Evolutionary conservation across 768 basidiomycete species (phyloP).

Genomic region (Candolleomyces efflorescens): DNA sequence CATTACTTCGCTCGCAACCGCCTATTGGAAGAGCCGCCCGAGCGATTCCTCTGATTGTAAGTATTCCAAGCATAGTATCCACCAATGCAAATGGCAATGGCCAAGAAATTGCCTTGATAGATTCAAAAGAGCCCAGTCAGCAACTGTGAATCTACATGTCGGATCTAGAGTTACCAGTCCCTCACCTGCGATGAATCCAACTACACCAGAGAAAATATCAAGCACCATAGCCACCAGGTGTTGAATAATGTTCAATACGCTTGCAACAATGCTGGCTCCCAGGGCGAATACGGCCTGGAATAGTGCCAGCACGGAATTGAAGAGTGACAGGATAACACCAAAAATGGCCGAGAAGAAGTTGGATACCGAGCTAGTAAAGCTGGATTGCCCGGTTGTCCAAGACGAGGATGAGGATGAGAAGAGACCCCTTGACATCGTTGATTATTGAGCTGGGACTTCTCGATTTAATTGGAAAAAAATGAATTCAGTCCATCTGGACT

Average conservation of each 20-base stretch:
- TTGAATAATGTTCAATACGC: conserved; percentile 17
- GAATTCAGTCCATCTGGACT: no score
- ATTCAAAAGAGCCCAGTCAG: background rate
- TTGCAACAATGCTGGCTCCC: conserved; percentile 18
- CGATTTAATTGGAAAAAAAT: no score
- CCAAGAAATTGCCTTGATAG: conserved; percentile 1
- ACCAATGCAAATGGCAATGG: conserved; percentile 5
- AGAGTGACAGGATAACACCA: conserved; percentile 18
- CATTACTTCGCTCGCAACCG: background rate
- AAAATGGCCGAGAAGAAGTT: conserved; percentile 23
- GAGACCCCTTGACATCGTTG: background rate
- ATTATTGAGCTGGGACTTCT: no score
- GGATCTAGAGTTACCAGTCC: background rate
- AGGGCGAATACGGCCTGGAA: conserved; percentile 27
- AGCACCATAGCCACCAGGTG: conserved; percentile 17
- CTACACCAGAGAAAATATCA: conserved; percentile 21
- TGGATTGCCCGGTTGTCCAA: background rate
- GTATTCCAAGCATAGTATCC: conserved; percentile 6
- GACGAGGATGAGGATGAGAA: background rate
- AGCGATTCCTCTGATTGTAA: conserved; percentile 2
- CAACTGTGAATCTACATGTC: background rate
- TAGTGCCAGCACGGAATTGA: conserved; percentile 27
- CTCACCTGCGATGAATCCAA: conserved; percentile 29
- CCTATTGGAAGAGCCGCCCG: background rate
- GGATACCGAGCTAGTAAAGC: conserved; percentile 14